Conservation (phyloP, 208 protist genomes). For the Acanthamoeba culbertsoni region DNA sequence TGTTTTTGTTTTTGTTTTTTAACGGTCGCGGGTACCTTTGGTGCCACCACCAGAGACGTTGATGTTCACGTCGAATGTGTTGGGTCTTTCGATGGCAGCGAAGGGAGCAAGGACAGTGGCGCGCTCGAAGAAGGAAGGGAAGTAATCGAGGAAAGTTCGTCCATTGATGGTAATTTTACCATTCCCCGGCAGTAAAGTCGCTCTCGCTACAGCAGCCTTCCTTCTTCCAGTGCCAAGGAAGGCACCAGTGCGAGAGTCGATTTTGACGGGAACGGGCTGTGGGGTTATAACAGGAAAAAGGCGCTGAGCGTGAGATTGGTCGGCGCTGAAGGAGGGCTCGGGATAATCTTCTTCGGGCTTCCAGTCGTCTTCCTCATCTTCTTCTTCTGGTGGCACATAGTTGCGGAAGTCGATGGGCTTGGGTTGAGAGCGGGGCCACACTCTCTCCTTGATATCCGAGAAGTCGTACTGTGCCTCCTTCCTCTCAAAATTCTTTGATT, state of each 20-base stretch:
- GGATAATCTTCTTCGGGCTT: constrained; percentile 24
- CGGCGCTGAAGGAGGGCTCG: background rate
- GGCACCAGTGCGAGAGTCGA: background rate
- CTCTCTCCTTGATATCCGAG: background rate
- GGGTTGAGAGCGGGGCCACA: background rate
- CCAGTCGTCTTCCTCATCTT: constrained; percentile 16
- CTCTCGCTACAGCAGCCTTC: background rate
- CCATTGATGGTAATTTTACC: constrained; percentile 1
- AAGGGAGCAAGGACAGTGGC: background rate
- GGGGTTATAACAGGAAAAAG: background rate
- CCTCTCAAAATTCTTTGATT: background rate
- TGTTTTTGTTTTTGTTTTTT: too few relatives aligned
- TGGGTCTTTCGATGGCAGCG: constrained; percentile 9
- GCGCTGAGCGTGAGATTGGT: background rate
- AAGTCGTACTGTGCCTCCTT: background rate
- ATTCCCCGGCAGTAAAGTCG: background rate
- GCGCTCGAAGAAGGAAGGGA: constrained; percentile 38
- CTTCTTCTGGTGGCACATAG: constrained; percentile 10
- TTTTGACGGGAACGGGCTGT: background rate
- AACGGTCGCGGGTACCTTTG: too few relatives aligned
- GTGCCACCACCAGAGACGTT: background rate
- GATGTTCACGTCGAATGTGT: background rate
- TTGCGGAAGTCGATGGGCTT: background rate
- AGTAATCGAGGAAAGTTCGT: constrained; percentile 14
- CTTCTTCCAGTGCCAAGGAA: background rate